phyloP scores from a whole-genome alignment of 2,329 filamentous ascomycete genomes.

The Talaromyces sp. region DNA sequence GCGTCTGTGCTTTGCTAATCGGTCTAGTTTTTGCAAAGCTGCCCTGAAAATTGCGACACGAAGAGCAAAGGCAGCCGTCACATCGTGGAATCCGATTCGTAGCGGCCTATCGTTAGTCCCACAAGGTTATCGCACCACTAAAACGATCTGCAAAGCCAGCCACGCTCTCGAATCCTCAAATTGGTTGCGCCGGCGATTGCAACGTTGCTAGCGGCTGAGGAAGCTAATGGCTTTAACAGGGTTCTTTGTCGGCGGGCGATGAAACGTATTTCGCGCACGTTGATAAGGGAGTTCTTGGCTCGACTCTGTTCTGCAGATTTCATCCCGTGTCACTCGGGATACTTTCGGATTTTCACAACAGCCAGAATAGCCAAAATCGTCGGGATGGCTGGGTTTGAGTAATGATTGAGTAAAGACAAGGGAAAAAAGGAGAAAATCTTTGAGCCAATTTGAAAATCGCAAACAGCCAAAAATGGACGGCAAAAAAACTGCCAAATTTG shows the following conservation, averaged over 20 bases:
- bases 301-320: not conserved
- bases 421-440: not conserved
- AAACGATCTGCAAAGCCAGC: conserved; percentile 1
- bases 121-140: not conserved
- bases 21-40: no score
- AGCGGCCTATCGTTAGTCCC: no score
- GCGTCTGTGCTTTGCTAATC: no score
- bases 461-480: not conserved
- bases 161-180: not conserved
- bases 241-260: not conserved
- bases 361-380: no score
- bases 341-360: not conserved
- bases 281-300: not conserved
- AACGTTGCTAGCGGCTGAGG: not conserved
- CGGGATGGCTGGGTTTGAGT: not conserved
- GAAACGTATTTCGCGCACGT: not conserved
- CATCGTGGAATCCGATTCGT: no score
- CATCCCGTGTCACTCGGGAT: not conserved
- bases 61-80: no score
- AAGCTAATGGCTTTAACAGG: not conserved
- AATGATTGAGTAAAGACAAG: not conserved
- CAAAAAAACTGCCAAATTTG: not conserved
- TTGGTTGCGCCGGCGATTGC: not conserved
- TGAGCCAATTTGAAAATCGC: not conserved
- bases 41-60: not conserved